Evolutionary conservation across 345 rosid genomes (phyloP).

Genomic region (Mercurialis annua): DNA sequence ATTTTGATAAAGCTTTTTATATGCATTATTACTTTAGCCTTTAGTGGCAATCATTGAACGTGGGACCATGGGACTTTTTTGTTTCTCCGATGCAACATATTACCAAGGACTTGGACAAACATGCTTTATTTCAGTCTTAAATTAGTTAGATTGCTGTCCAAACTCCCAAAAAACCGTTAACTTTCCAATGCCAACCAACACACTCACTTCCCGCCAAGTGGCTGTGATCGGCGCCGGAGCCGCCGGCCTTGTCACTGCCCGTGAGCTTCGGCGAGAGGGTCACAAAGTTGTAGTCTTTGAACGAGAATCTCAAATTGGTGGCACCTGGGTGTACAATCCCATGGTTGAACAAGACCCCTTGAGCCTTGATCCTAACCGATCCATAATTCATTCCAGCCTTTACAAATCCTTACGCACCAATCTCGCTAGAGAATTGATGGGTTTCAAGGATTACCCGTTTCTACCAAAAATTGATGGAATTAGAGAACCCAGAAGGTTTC

Average conservation of each 20-base stretch:
- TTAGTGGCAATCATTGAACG: too few species aligned
- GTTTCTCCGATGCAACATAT: too few species aligned
- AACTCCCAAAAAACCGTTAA: too few species aligned
- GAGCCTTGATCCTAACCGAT: constrained; percentile 54
- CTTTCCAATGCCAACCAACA: not conserved
- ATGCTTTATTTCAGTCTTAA: too few species aligned
- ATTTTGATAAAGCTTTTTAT: too few species aligned
- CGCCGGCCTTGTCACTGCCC: constrained; percentile 68
- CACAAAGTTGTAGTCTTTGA: constrained; percentile 80
- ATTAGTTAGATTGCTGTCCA: not conserved
- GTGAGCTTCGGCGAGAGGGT: constrained; percentile 74
- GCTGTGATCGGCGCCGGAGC: constrained; percentile 89
- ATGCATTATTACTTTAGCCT: too few species aligned
- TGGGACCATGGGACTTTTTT: too few species aligned
- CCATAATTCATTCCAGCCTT: constrained; percentile 58
- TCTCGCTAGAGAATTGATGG: constrained; percentile 79
- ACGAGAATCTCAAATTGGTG: constrained; percentile 58
- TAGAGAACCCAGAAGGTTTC: constrained; percentile 65
- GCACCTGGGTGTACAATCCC: constrained; percentile 67
- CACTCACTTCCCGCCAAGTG: constrained; percentile 46
- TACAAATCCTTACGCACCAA: constrained; percentile 80
- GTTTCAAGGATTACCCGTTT: constrained; percentile 69
- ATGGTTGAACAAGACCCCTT: constrained; percentile 61
- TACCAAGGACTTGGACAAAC: too few species aligned
- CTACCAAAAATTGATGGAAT: constrained; percentile 21